phyloP scores from a whole-genome alignment of 1,284 basidiomycete species.

The Cutaneotrichosporon dermatis region DNA sequence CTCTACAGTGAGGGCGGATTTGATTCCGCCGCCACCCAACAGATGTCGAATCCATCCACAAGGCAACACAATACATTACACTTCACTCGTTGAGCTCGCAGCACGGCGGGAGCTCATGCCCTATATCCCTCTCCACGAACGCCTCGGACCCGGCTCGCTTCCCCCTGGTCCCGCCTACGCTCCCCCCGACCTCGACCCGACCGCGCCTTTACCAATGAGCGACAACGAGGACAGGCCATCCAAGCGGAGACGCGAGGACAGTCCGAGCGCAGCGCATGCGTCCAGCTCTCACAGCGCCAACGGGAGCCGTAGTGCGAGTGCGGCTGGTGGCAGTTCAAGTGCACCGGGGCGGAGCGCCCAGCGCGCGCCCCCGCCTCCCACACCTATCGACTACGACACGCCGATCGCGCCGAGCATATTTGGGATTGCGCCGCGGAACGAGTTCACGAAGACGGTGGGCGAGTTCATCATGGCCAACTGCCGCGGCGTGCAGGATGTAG shows the following conservation, averaged over 20 bases:
- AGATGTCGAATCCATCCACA: neutral
- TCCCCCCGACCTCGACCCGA: conserved; percentile 34
- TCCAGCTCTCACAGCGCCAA: neutral
- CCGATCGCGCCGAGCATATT: conserved; percentile 76
- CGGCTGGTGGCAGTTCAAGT: neutral
- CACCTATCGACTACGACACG: neutral
- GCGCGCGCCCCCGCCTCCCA: neutral
- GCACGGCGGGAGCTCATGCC: conserved; percentile 11
- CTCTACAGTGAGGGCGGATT: neutral
- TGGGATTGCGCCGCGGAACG: conserved; percentile 86
- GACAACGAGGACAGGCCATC: conserved; percentile 18
- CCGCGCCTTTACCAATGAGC: conserved; percentile 6
- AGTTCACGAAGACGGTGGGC: conserved; percentile 85
- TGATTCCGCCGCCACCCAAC: conserved; percentile 2
- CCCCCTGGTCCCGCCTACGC: conserved; percentile 28
- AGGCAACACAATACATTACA: too few species aligned
- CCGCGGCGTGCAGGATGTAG: conserved; percentile 50
- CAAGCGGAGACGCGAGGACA: conserved; percentile 26
- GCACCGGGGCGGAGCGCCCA: neutral
- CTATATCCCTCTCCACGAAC: conserved; percentile 38
- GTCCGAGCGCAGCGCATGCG: neutral
- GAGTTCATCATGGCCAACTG: conserved; percentile 66
- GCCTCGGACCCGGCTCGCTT: conserved; percentile 19
- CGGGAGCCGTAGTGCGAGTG: neutral
- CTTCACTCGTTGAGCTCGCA: neutral